Percentiles rank a stretch among this genome's conserved stretches.
Evolutionary conservation across 805 yeast species (phyloP).

Genomic region (Yamadazyma scolyti): DNA sequence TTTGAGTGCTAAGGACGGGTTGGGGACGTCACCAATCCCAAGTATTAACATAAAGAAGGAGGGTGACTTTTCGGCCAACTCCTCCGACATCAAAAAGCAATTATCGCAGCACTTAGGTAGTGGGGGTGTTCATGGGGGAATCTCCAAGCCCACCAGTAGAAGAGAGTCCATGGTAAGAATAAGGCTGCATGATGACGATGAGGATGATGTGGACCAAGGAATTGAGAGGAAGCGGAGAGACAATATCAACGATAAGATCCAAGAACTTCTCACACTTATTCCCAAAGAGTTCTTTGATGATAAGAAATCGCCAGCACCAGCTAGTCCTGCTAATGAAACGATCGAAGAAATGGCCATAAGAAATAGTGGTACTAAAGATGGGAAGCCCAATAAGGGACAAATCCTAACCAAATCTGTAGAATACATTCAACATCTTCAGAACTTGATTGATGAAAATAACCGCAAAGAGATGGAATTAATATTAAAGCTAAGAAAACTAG

Average conservation of each 20-base stretch:
- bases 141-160: slow-evolving; percentile 36
- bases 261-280: slow-evolving; percentile 36
- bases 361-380: slow-evolving; percentile 67
- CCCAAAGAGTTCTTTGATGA: slow-evolving; percentile 28
- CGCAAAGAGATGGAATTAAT: slow-evolving; percentile 73
- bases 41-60: slow-evolving; percentile 27
- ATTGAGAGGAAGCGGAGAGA: slow-evolving; percentile 42
- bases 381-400: slow-evolving; percentile 83
- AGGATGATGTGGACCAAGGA: slow-evolving; percentile 30
- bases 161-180: slow-evolving; percentile 26
- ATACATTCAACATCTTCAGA: slow-evolving; percentile 64
- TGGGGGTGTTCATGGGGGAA: slow-evolving; percentile 15
- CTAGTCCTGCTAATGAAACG: slow-evolving; percentile 16
- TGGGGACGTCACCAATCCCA: slow-evolving; percentile 15
- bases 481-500: slow-evolving; percentile 52
- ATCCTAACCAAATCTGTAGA: slow-evolving; percentile 73
- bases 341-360: slow-evolving; percentile 24
- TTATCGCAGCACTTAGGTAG: slow-evolving; percentile 33
- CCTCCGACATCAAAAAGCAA: slow-evolving; percentile 36
- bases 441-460: slow-evolving; percentile 72
- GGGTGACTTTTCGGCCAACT: slow-evolving; percentile 6
- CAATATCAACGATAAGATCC: slow-evolving; percentile 42
- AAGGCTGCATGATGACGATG: slow-evolving; percentile 21
- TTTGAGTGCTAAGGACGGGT: neutral
- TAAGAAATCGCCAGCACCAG: no score